A percentile compares a stretch with the other conserved stretches of the same genome.
Evolutionary conservation across 306 rosid species (phyloP).

Genomic region (Rosa rugosa): DNA sequence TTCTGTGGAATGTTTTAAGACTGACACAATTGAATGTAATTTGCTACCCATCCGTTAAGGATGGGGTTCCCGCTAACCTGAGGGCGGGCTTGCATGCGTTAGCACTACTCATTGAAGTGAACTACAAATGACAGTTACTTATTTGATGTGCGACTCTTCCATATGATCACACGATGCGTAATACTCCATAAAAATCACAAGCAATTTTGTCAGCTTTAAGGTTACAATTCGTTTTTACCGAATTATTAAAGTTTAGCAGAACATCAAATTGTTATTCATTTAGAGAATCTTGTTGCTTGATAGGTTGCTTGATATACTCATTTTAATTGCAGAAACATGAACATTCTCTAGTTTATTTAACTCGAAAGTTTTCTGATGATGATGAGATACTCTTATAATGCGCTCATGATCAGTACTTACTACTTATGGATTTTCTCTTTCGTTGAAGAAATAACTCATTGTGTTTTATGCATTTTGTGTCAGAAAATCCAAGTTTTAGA

Average conservation of each 20-base stretch:
- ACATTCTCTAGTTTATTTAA: not conserved
- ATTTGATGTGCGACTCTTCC: no score
- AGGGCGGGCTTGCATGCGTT: no score
- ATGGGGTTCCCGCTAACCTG: no score
- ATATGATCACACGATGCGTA: no score
- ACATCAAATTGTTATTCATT: not conserved
- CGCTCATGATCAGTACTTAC: not conserved
- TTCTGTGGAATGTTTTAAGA: no score
- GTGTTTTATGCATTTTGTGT: not conserved
- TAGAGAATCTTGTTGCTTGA: not conserved
- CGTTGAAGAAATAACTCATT: not conserved
- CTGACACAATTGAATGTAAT: no score
- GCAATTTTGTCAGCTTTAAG: no score
- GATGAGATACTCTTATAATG: not conserved
- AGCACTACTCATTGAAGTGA: no score
- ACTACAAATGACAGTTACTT: no score
- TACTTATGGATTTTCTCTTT: not conserved
- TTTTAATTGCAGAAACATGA: not conserved
- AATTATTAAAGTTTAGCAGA: not conserved
- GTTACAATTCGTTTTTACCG: no score
- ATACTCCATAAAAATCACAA: no score
- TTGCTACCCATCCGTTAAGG: no score
- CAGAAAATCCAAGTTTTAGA: constrained; percentile 56
- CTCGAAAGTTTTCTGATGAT: not conserved
- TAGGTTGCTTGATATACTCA: not conserved